Evolutionary conservation across 2,329 filamentous ascomycete species (phyloP).

Genomic region (Aureobasidium leucospermi): DNA sequence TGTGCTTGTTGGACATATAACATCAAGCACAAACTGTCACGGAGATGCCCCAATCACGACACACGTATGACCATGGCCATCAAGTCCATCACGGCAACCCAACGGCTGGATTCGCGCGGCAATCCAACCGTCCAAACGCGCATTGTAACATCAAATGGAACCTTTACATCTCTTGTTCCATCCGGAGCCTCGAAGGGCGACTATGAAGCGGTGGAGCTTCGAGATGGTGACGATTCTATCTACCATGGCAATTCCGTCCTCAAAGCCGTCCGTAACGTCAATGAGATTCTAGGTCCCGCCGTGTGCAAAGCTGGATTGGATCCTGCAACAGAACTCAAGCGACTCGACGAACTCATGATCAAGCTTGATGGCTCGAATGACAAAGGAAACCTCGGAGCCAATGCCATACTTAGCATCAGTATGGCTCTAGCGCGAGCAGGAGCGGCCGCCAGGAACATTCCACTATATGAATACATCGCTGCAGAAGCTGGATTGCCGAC

Average conservation of each 20-base stretch:
- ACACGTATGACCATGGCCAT: not conserved
- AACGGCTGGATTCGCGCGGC: constrained; percentile 19
- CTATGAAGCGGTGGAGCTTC: constrained; percentile 86
- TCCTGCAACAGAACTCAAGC: constrained; percentile 47
- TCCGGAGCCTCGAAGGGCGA: constrained; percentile 51
- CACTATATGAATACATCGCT: constrained; percentile 81
- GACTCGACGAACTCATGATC: constrained; percentile 80
- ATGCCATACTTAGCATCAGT: constrained; percentile 79
- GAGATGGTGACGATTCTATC: constrained; percentile 82
- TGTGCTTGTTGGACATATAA: too few species aligned
- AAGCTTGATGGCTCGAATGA: constrained; percentile 76
- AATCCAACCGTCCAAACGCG: constrained; percentile 19
- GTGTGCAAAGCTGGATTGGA: constrained; percentile 16
- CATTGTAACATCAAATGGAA: constrained; percentile 16
- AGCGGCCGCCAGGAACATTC: constrained; percentile 79
- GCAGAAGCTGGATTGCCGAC: constrained; percentile 70
- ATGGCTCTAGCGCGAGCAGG: constrained; percentile 82
- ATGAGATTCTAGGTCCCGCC: constrained; percentile 69
- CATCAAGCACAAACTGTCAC: too few species aligned
- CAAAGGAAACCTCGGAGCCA: constrained; percentile 83
- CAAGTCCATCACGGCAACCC: constrained; percentile 15
- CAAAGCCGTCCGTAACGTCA: constrained; percentile 78
- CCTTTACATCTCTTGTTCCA: constrained; percentile 19
- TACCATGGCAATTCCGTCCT: too few species aligned
- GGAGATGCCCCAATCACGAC: too few species aligned